Evolutionary conservation across 2,329 filamentous ascomycete species (phyloP).

Genomic region (Graphilbum fragrans): DNA sequence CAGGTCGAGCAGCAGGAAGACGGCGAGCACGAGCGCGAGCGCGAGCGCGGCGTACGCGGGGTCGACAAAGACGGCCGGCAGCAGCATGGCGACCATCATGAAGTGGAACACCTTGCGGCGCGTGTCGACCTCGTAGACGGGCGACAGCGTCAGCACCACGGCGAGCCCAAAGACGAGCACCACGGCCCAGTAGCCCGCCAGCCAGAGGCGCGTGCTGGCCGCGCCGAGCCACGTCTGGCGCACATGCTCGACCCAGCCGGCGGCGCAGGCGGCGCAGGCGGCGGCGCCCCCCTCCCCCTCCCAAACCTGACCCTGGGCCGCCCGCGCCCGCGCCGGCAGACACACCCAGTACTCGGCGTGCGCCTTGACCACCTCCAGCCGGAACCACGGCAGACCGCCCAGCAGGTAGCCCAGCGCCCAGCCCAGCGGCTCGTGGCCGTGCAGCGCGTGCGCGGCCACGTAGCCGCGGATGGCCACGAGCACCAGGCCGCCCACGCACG

Average conservation of each 20-base stretch:
- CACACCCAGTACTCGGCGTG: constrained; percentile 66
- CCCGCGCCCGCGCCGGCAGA: constrained; percentile 43
- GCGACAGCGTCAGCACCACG: constrained; percentile 61
- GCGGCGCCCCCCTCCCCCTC: constrained; percentile 10
- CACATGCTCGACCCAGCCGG: constrained; percentile 53
- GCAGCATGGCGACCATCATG: constrained; percentile 93
- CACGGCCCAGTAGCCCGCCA: constrained; percentile 60
- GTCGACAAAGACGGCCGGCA: constrained; percentile 78
- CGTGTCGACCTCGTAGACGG: constrained; percentile 83
- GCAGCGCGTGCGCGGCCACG: constrained; percentile 54
- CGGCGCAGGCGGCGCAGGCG: constrained; percentile 24
- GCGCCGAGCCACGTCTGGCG: constrained; percentile 54
- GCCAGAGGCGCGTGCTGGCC: constrained; percentile 68
- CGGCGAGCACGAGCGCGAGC: constrained; percentile 63
- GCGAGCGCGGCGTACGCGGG: constrained; percentile 73
- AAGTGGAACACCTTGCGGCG: constrained; percentile 95
- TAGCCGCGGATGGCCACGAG: constrained; percentile 60
- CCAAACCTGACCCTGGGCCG: neutral
- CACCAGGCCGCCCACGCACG: constrained; percentile 51
- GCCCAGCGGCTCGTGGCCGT: constrained; percentile 68
- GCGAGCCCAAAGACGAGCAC: constrained; percentile 62
- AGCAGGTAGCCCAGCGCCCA: constrained; percentile 89
- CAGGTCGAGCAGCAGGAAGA: constrained; percentile 82
- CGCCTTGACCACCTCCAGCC: constrained; percentile 56
- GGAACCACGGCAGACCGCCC: constrained; percentile 61